Evolutionary conservation across 495 filamentous ascomycete genomes (phyloP).

Genomic region (Neurospora sp.): DNA sequence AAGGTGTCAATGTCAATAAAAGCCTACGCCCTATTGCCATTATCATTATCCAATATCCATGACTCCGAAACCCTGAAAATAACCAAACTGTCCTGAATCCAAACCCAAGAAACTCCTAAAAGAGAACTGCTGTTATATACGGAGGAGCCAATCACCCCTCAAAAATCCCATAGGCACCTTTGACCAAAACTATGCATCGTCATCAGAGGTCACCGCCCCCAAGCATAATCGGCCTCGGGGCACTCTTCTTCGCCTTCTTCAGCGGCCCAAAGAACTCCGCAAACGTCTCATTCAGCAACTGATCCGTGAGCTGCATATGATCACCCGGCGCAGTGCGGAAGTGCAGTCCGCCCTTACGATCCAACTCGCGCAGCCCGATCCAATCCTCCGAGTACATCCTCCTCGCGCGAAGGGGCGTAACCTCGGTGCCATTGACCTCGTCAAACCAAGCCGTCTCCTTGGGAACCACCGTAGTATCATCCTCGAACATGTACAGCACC

Average conservation of each 20-base stretch:
- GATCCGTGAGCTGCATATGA: conserved; percentile 76
- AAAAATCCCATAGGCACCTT: background rate
- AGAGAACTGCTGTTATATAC: background rate
- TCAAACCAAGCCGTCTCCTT: conserved; percentile 89
- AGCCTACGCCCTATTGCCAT: background rate
- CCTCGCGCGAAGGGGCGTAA: conserved; percentile 59
- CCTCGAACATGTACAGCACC: conserved; percentile 81
- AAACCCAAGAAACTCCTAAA: background rate
- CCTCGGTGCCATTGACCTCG: conserved; percentile 65
- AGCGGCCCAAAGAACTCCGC: conserved; percentile 58
- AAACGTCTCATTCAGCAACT: conserved; percentile 56
- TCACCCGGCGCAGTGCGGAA: conserved; percentile 60
- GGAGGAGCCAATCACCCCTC: background rate
- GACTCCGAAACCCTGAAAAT: background rate
- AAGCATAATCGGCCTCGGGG: background rate
- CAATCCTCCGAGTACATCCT: conserved; percentile 84
- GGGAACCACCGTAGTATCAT: conserved; percentile 79
- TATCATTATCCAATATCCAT: background rate
- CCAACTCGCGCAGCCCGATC: conserved; percentile 75
- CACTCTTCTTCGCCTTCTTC: conserved; percentile 18
- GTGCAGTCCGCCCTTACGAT: conserved; percentile 65
- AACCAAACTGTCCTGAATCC: background rate
- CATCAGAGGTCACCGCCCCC: conserved; percentile 17
- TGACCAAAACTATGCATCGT: background rate
- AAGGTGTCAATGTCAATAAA: background rate